These are phyloP conservation scores for Tolypocladium sp. DNA, from an alignment of 2,329 filamentous ascomycete genomes.

Conservation along the genomic window DNA sequence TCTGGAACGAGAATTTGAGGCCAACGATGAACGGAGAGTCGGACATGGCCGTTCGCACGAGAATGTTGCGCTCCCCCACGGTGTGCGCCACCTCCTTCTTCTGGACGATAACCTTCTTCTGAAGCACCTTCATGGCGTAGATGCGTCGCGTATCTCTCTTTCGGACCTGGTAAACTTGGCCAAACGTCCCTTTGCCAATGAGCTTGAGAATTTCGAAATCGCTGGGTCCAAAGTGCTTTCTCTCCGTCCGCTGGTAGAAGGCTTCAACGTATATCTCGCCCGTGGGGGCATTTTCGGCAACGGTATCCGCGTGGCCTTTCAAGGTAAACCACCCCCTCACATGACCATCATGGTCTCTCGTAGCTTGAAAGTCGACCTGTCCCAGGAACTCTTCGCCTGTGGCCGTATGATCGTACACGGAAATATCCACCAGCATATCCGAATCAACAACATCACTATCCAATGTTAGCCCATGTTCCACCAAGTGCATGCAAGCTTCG, in stretches of 20 bases:
- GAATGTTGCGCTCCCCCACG: conserved; percentile 90
- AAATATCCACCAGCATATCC: conserved; percentile 83
- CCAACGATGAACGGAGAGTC: conserved; percentile 97
- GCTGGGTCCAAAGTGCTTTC: conserved; percentile 85
- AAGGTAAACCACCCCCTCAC: conserved; percentile 82
- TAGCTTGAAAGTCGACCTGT: conserved; percentile 73
- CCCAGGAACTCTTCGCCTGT: conserved; percentile 86
- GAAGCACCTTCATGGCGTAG: conserved; percentile 98
- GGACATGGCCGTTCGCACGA: conserved; percentile 89
- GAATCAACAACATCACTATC: conserved; percentile 83
- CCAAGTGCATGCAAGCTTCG: neutral
- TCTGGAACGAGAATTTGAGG: conserved; percentile 98
- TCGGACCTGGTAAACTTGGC: conserved; percentile 94
- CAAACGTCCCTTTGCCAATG: conserved; percentile 96
- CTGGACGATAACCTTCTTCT: conserved; percentile 99
- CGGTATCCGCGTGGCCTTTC: conserved; percentile 63
- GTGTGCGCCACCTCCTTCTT: conserved; percentile 99
- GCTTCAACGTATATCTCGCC: conserved; percentile 88
- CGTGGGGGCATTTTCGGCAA: conserved; percentile 62
- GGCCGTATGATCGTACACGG: conserved; percentile 76
- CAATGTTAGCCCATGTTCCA: conserved; percentile 6
- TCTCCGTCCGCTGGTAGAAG: conserved; percentile 76
- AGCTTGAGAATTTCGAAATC: conserved; percentile 95
- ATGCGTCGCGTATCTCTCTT: conserved; percentile 95
- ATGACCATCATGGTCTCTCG: conserved; percentile 54